Evolutionary conservation across 164 flowering plant genomes (phyloP).

Genomic region (Kingdonia uniflora): DNA sequence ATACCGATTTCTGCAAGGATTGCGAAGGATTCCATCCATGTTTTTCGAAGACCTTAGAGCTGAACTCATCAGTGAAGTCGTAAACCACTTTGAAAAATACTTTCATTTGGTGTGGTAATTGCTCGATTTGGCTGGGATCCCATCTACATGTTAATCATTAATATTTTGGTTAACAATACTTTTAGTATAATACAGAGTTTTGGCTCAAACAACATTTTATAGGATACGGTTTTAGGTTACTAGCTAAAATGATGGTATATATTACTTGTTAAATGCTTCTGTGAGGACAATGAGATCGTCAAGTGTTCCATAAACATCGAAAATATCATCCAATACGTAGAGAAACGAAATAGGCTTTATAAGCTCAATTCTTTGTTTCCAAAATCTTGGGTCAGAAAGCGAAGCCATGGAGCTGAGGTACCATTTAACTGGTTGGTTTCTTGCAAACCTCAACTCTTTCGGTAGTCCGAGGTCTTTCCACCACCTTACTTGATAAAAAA

Average conservation of each 20-base stretch:
- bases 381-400: conserved; percentile 25
- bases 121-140: conserved; percentile 16
- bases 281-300: conserved; percentile 45
- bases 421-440: conserved; percentile 33
- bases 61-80: conserved; percentile 22
- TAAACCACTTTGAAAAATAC: conserved; percentile 20
- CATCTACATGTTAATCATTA: no score
- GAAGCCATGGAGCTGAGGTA: conserved; percentile 18
- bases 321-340: conserved; percentile 54
- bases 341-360: conserved; percentile 39
- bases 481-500: no score
- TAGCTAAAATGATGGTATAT: no score
- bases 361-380: conserved; percentile 31
- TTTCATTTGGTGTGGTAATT: conserved; percentile 31
- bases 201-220: no score
- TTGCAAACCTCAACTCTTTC: conserved; percentile 31
- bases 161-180: no score
- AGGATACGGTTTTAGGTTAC: no score
- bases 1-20: conserved; percentile 26
- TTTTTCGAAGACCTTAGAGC: conserved; percentile 9
- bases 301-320: conserved; percentile 43
- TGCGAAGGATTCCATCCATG: conserved; percentile 35
- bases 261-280: conserved; percentile 32
- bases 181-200: no score
- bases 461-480: conserved; percentile 42